Percentiles rank a stretch among this genome's conserved stretches.
These are phyloP conservation scores for Diutina siamensis DNA, from an alignment of 1,139 yeast genomes.

Conservation along the genomic window DNA sequence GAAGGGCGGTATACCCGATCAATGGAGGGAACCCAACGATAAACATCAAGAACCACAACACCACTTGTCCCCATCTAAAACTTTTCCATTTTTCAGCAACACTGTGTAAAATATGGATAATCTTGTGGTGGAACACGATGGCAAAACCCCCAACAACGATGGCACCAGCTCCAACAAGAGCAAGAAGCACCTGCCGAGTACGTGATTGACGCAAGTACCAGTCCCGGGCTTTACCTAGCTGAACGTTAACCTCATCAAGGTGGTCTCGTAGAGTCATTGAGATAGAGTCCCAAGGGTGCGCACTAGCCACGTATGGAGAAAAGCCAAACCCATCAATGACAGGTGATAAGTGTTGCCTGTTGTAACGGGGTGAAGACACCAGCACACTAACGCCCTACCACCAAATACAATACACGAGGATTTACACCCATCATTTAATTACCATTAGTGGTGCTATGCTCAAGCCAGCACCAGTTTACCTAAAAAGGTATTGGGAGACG, in stretches of 20 bases:
- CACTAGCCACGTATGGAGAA: background rate
- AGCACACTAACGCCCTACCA: too few species aligned
- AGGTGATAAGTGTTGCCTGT: too few species aligned
- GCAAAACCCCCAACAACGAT: constrained; percentile 15
- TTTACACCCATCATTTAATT: too few species aligned
- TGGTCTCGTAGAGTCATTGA: background rate
- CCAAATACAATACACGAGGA: too few species aligned
- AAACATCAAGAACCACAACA: constrained; percentile 38
- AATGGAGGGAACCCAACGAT: constrained; percentile 71
- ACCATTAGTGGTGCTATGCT: too few species aligned
- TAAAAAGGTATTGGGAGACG: too few species aligned
- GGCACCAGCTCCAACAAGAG: constrained; percentile 13
- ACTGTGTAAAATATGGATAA: constrained; percentile 31
- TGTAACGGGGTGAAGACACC: too few species aligned
- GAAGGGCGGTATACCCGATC: constrained; percentile 66
- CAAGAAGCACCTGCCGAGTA: background rate
- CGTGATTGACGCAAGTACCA: constrained; percentile 3
- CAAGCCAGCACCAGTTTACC: too few species aligned
- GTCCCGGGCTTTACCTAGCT: background rate
- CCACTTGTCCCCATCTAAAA: constrained; percentile 37
- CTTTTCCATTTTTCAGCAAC: constrained; percentile 36
- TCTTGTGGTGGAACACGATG: constrained; percentile 32
- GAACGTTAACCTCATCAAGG: background rate
- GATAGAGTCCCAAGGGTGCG: background rate
- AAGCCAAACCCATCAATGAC: too few species aligned